Evolutionary conservation across 345 rosid genomes (phyloP).

Genomic region (Rhizophora mangle): DNA sequence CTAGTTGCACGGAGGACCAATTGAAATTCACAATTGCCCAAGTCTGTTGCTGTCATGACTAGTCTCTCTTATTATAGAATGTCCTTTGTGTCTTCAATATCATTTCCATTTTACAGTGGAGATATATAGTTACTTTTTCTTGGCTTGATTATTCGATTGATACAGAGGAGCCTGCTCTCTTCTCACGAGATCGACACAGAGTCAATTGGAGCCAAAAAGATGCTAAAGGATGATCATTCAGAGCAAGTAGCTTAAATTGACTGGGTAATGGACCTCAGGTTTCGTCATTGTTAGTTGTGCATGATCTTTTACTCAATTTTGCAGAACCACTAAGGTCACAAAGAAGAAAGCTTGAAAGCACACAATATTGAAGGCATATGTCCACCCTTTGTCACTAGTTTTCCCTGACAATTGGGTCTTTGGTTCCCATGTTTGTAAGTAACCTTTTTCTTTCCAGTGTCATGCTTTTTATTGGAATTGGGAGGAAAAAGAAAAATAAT

Average conservation of each 20-base stretch:
- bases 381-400: not conserved
- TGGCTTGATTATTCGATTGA: not conserved
- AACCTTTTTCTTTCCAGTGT: not conserved
- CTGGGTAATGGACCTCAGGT: not conserved
- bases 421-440: slow-evolving; percentile 12
- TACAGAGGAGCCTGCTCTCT: slow-evolving; percentile 82
- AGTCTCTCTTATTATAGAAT: not conserved
- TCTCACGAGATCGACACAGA: slow-evolving; percentile 55
- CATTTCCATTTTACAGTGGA: not conserved
- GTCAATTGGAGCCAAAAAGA: slow-evolving; percentile 29
- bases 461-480: slow-evolving; percentile 16
- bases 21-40: slow-evolving; percentile 1
- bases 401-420: slow-evolving; percentile 7
- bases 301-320: not conserved
- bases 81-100: not conserved
- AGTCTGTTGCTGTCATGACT: not conserved
- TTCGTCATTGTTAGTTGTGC: not conserved
- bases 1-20: not conserved
- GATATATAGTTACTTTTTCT: not conserved
- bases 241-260: slow-evolving; percentile 37
- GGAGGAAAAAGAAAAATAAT: not conserved
- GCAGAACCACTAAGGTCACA: not conserved
- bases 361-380: slow-evolving; percentile 14
- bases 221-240: slow-evolving; percentile 25
- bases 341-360: slow-evolving; percentile 6